These are phyloP conservation scores for Hymenoscyphus repandus DNA, from an alignment of 2,329 filamentous ascomycete genomes.

Conservation along the genomic window DNA sequence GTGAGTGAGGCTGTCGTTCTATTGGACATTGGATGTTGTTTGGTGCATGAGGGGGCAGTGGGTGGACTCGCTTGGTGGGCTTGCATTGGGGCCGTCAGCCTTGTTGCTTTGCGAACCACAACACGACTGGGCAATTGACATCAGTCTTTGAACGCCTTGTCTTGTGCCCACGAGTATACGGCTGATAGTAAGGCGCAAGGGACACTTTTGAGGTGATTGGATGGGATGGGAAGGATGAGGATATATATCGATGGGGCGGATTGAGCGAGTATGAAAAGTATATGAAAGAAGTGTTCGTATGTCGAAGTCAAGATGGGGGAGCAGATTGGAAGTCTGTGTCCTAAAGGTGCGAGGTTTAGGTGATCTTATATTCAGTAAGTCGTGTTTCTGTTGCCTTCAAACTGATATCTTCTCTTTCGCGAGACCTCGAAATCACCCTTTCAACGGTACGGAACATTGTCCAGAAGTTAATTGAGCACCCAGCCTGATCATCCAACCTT, in stretches of 20 bases:
- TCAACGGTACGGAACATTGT: too few relatives aligned
- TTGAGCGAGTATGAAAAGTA: not conserved
- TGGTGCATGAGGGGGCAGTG: not conserved
- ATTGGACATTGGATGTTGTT: conserved; percentile 8
- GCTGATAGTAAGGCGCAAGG: not conserved
- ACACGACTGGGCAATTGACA: not conserved
- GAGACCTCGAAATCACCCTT: too few relatives aligned
- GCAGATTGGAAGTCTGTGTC: not conserved
- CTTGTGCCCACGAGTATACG: not conserved
- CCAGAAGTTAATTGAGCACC: not conserved
- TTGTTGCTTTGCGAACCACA: conserved; percentile 6
- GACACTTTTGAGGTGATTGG: not conserved
- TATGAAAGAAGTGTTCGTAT: conserved; percentile 3
- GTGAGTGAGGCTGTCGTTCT: conserved; percentile 10
- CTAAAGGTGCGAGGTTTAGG: not conserved
- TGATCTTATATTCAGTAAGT: not conserved
- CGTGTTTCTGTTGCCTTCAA: not conserved
- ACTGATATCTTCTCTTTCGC: not conserved
- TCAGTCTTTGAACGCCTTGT: conserved; percentile 2
- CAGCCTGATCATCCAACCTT: not conserved
- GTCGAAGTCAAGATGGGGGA: not conserved
- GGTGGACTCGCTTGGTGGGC: not conserved
- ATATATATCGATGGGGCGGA: not conserved
- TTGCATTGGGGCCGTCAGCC: conserved; percentile 5
- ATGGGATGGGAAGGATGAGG: not conserved